Evolutionary conservation across 176 grass and related monocot species (phyloP), one percentile per base, ranked within the genome.

Genomic region (Guadua angustifolia): DNA sequence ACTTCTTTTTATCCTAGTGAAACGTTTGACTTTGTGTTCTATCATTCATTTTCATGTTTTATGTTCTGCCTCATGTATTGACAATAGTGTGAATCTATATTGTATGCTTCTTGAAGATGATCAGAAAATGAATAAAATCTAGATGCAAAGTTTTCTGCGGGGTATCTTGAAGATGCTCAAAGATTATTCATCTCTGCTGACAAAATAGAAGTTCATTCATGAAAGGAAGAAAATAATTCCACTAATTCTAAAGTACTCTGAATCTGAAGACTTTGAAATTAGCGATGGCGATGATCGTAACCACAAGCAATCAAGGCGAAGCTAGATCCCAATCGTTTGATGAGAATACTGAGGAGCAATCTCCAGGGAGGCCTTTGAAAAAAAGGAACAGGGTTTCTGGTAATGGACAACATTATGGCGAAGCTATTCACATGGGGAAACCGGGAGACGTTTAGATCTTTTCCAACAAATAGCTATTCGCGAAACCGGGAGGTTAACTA

Each of bases 261-360:
- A n/a, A n/a, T n/a, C 70, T 67, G 91, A 89, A 83, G 90, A 88
- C 69, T 71, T 85, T 15, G 91, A 92, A 86, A 82, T 90, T 46
- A 94, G 89, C 5, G 96, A 98, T 19, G 91, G 91, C 0, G 95
- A 94, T 67, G 96, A 99, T 75, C 96, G 96, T 40, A 99, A 99
- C 67, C 96, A 99, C 73, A 99, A 99, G 87, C 96, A 99, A 46
- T 83, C 91, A 51, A 91, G 74, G 74, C 81, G 96, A 99, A 25
- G 85, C 83, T 70, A 89, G 75, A 29, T 85, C 93, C 80, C 88
- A 85, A 50, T 85, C 79, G 40, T 80, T 85, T 75, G 91, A 89
- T 49, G 83, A 86, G 42, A 90, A 87, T 87, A 78, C 71, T 40
- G 82, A 89, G 61, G 92, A 92, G 79, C 85, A 84, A 73, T 60